Evolutionary conservation across 2,329 filamentous ascomycete genomes (phyloP), one percentile per base, ranked within the genome.

Genomic region (Fusarium lateritium): DNA sequence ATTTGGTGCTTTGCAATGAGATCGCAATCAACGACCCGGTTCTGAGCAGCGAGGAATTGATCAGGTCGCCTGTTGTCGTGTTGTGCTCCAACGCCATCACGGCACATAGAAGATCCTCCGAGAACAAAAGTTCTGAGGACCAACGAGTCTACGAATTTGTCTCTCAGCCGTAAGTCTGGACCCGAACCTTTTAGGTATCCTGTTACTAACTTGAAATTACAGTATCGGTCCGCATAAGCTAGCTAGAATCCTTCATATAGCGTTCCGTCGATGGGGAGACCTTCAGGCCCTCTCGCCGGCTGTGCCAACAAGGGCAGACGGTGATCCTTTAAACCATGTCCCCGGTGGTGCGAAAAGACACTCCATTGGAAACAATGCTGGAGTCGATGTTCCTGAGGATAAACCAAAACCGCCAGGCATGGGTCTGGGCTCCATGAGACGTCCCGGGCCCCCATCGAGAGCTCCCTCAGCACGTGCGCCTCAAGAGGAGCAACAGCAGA

Each of bases 191-290:
- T 5, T 6, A 11, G 22, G 5, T 15, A 11, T 22, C 14, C 21
- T 38, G 3, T 22, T 38, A 33, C 22, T 58, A 49, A 51, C 33
- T 33, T n/a, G 5, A 15, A 11, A 10, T 61, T 17, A 66, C 33
- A 55, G 79, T 5, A 73, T 79, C 9, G 80, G 80, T 0, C 79
- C 80, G 8, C 76, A 79, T n/a, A 82, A 81, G 56, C 69, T 82
- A 5, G 78, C 78, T 4, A 77, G 77, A 26, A 73, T 76, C 5
- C 67, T 82, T 9, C 57, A 72, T 7, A 60, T 75, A 19, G 74
- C 71, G 4, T 72, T 76, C 33, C 62, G 67, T 7, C 65, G 74
- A 14, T 78, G 76, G 76, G 73, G 65, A n/a, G 62, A 72, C 8
- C 26, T 60, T 21, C 69, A 72, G 40, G 57, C 49, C 6, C 13